Evolutionary conservation across 2,329 filamentous ascomycete species (phyloP).

Genomic region (Trichoderma aggressivum): DNA sequence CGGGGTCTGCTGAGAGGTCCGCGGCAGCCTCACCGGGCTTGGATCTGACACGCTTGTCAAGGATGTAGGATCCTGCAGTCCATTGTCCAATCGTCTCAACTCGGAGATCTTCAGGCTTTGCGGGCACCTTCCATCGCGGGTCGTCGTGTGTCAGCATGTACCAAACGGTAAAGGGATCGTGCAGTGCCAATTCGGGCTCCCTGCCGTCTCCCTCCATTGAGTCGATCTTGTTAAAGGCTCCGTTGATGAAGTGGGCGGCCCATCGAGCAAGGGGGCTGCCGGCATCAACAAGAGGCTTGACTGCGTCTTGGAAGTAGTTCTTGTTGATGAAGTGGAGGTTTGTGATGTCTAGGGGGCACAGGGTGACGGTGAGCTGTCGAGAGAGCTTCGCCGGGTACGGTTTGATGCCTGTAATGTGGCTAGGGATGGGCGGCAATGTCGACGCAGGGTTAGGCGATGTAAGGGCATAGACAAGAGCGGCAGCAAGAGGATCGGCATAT

Average conservation of each 20-base stretch:
- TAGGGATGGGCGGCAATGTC: constrained; percentile 72
- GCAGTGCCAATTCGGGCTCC: constrained; percentile 62
- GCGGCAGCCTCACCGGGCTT: constrained; percentile 47
- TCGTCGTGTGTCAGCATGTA: constrained; percentile 65
- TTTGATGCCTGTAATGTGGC: constrained; percentile 48
- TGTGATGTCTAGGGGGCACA: constrained; percentile 77
- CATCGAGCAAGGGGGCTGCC: constrained; percentile 73
- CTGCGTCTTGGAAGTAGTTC: constrained; percentile 54
- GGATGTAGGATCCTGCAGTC: constrained; percentile 86
- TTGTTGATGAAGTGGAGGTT: constrained; percentile 63
- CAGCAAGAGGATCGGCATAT: constrained; percentile 79
- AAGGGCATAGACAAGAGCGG: constrained; percentile 72
- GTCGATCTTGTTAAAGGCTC: constrained; percentile 67
- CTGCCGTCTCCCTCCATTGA: constrained; percentile 56
- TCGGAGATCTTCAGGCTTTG: constrained; percentile 73
- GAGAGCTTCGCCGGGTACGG: constrained; percentile 64
- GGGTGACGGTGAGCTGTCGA: constrained; percentile 60
- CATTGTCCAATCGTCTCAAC: constrained; percentile 91
- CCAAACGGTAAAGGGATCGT: constrained; percentile 78
- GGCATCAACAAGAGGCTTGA: constrained; percentile 52
- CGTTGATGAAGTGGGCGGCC: constrained; percentile 68
- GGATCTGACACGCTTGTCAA: constrained; percentile 65
- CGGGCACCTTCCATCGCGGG: constrained; percentile 54
- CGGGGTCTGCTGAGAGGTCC: constrained; percentile 39
- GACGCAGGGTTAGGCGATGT: constrained; percentile 70